phyloP scores from a whole-genome alignment of 352 stramenopile genomes.

The Phytophthora citricola region DNA sequence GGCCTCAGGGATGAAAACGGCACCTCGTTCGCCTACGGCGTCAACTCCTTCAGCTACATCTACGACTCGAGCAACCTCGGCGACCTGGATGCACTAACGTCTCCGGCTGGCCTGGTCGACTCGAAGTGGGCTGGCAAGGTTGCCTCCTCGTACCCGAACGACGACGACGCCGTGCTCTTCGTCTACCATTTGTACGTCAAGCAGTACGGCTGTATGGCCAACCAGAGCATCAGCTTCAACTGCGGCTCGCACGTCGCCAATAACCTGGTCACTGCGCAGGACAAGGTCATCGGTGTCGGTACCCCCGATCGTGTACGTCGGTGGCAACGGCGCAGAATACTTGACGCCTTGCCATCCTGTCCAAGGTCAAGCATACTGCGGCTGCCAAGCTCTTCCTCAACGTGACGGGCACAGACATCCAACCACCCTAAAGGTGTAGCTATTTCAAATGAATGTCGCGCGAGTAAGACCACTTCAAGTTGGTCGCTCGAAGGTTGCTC shows the following conservation, averaged over 20 bases:
- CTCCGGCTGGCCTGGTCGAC: conserved; percentile 43
- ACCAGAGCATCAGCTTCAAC: conserved; percentile 44
- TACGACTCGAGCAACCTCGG: conserved; percentile 39
- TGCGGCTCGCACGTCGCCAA: conserved; percentile 28
- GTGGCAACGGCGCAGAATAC: conserved; percentile 33
- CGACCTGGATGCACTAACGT: conserved; percentile 11
- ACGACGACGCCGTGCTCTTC: conserved; percentile 53
- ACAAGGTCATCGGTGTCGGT: conserved; percentile 40
- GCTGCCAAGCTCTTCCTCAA: too few species aligned
- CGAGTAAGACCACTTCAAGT: too few species aligned
- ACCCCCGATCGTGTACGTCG: background rate
- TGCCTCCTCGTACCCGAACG: conserved; percentile 57
- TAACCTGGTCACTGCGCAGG: conserved; percentile 24
- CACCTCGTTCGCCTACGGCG: conserved; percentile 44
- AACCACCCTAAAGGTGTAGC: conserved; percentile 14
- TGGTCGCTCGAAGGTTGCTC: conserved; percentile 11
- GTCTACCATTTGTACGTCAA: conserved; percentile 34
- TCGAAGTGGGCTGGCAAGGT: conserved; percentile 46
- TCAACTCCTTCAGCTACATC: conserved; percentile 34
- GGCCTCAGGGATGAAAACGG: conserved; percentile 31
- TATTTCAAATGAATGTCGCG: conserved; percentile 6
- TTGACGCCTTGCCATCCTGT: conserved; percentile 45
- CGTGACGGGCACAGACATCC: too few species aligned
- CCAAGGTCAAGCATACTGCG: conserved; percentile 53
- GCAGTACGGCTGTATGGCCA: conserved; percentile 42